Base-by-base conservation (phyloP, 805 yeast species). In the Candida boidinii region DNA sequence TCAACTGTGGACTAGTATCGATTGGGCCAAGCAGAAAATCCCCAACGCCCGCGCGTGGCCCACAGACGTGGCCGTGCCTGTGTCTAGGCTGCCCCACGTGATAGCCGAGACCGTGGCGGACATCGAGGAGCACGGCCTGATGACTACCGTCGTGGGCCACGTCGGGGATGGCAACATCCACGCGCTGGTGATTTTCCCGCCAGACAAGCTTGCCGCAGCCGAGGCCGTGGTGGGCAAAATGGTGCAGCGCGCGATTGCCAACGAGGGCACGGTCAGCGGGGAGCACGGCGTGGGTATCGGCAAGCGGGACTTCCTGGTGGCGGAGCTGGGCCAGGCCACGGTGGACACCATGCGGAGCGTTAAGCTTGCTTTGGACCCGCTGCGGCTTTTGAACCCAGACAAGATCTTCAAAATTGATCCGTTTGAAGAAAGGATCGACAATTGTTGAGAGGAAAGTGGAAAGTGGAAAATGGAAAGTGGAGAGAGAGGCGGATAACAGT, bases 201-300 rank as follows among this genome's bases (percentile, higher is more conserved):
- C 71, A 1, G 67, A 68, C 18, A 67, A 73, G 38, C 45, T 62
- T 15, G 54, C 57, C 1, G 57, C 56, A 20, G 76, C 73, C 7
- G 65, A 69, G 36, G 48, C 50, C 17, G 51, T 79, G n/a, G 79
- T 79, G 4, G 62, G 65, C 14, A 58, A 70, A 33, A 75, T 82
- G 79, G 81, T 76, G 32, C 51, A 65, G 32, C 54, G 79, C 16
- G 92, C 88, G 0, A 58, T 83, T 15, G 68, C 54, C 1, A 69
- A 76, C 31, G 90, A 82, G 38, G 94, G 94, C 1, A 82, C 94
- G 2, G 77, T 84, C 44, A 79, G 85, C 10, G 94, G 94, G 19
- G 94, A 83, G 47, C 94, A 83, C 49, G 94, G 94, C 12, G 70
- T 83, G 21, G 94, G 94, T 8, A 70, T 77, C 31, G 90, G 88